Evolutionary conservation across 441 rosid species (phyloP), one percentile per base, ranked within the genome.

Genomic region (Populus hybrid): DNA sequence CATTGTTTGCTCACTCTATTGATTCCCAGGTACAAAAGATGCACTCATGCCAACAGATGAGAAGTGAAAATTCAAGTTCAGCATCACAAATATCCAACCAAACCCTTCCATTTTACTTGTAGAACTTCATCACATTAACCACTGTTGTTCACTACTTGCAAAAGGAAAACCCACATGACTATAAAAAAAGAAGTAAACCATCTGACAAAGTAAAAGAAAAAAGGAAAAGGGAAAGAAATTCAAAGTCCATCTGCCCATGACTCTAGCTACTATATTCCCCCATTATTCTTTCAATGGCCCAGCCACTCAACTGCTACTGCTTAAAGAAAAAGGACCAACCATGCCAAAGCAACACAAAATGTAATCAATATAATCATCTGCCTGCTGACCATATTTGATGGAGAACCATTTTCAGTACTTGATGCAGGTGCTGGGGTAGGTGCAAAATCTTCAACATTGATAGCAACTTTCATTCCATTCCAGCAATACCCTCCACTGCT

Each of bases 401-500:
- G 77, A 30, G 81, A 81, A 72, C 18, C 65, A 57, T 61, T 75
- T 69, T 69, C 28, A 59, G 77, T 20, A 38, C 42, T 10, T 0
- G 86, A 80, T 21, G 81, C 79, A 2, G 88, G 85, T 2, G 84
- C 77, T 0, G 88, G 85, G 5, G 80, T 1, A 1, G 67, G 79
- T 1, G 81, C 75, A 10, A 65, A 20, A 77, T 88, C 84, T 78
- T 90, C 86, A 1, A 89, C 97, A 3, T 21, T 74, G 80, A 93
- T 70, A 1, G 86, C 85, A 4, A 94, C 57, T 77, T 93, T 94
- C 91, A 92, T 90, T 70, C 98, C 97, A 0, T 83, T 80, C 70
- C 63, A 91, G 89, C 98, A 94, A 84, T 88, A 92, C 18, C 98
- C 97, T 32, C 86, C 92, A 78, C 97, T 91, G 59, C 97, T 91